A percentile compares a stretch with the other conserved stretches of the same genome.
These are phyloP conservation scores for Colletotrichum australisinense DNA, from an alignment of 2,329 filamentous ascomycete genomes.

Conservation along the genomic window DNA sequence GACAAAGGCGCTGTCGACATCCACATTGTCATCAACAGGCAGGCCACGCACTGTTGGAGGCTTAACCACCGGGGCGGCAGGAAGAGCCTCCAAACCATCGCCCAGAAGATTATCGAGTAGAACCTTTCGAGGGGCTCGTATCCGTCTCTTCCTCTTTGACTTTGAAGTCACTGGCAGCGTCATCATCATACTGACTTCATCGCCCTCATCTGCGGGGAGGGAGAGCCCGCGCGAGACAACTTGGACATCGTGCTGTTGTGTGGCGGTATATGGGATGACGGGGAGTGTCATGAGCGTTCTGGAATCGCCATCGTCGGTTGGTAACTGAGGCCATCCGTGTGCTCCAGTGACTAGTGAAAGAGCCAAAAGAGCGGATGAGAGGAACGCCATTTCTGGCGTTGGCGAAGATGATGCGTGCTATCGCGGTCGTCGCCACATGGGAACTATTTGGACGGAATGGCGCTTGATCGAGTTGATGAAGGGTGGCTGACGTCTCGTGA, in stretches of 20 bases:
- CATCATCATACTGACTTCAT: constrained; percentile 16
- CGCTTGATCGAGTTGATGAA: background rate
- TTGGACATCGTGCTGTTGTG: background rate
- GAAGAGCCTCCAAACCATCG: constrained; percentile 9
- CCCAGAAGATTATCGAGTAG: constrained; percentile 14
- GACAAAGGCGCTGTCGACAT: constrained; percentile 36
- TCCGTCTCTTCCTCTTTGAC: constrained; percentile 15
- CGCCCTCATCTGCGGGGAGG: constrained; percentile 22
- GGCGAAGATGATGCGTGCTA: constrained; percentile 23
- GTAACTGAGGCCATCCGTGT: constrained; percentile 36
- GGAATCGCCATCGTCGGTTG: constrained; percentile 30
- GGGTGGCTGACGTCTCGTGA: background rate
- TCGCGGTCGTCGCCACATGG: constrained; percentile 35
- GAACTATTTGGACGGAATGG: constrained; percentile 9
- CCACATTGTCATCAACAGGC: constrained; percentile 26
- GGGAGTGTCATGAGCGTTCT: constrained; percentile 24
- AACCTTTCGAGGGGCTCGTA: constrained; percentile 6
- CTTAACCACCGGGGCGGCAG: background rate
- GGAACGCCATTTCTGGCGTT: constrained; percentile 28
- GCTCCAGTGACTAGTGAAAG: constrained; percentile 23
- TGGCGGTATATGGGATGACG: constrained; percentile 32
- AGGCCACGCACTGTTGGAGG: constrained; percentile 19
- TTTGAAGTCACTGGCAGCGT: constrained; percentile 24
- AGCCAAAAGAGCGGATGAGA: constrained; percentile 32
- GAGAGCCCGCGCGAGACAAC: constrained; percentile 22